Percentiles rank a stretch among this genome's conserved stretches.
These are phyloP conservation scores for Amylostereum chailletii DNA, from an alignment of 1,284 basidiomycete genomes.

Conservation along the genomic window DNA sequence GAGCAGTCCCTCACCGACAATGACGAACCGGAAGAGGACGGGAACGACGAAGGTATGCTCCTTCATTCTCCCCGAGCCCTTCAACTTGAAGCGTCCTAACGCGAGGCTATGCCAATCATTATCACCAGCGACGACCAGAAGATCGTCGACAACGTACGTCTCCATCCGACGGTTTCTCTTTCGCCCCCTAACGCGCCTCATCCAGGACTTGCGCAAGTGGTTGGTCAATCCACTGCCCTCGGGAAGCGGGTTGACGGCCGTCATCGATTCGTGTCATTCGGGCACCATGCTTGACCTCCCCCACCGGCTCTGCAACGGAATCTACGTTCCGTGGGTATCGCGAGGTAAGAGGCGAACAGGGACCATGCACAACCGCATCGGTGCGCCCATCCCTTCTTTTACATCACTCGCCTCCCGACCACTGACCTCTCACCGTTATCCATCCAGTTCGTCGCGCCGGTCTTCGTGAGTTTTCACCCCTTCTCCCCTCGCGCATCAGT, in stretches of 20 bases:
- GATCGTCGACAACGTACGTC: slow-evolving; percentile 29
- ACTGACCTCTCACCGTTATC: too few species aligned
- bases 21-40: slow-evolving; percentile 23
- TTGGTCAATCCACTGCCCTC: slow-evolving; percentile 32
- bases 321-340: slow-evolving; percentile 38
- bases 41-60: slow-evolving; percentile 28
- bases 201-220: slow-evolving; percentile 26
- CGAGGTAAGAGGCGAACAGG: slow-evolving; percentile 30
- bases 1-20: slow-evolving; percentile 16
- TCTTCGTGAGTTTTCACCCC: neutral
- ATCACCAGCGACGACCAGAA: slow-evolving; percentile 11
- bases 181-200: neutral
- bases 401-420: neutral
- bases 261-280: slow-evolving; percentile 42
- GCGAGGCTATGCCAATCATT: slow-evolving; percentile 1
- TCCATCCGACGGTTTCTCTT: neutral
- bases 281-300: slow-evolving; percentile 36
- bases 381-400: neutral
- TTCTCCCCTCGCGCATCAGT: too few species aligned
- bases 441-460: too few species aligned
- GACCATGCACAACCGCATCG: slow-evolving; percentile 22
- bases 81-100: slow-evolving; percentile 7
- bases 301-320: slow-evolving; percentile 35
- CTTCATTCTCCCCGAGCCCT: slow-evolving; percentile 11
- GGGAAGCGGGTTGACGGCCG: slow-evolving; percentile 22